Evolutionary conservation across 2,329 filamentous ascomycete species (phyloP).

Genomic region (Aspergillus sp.): DNA sequence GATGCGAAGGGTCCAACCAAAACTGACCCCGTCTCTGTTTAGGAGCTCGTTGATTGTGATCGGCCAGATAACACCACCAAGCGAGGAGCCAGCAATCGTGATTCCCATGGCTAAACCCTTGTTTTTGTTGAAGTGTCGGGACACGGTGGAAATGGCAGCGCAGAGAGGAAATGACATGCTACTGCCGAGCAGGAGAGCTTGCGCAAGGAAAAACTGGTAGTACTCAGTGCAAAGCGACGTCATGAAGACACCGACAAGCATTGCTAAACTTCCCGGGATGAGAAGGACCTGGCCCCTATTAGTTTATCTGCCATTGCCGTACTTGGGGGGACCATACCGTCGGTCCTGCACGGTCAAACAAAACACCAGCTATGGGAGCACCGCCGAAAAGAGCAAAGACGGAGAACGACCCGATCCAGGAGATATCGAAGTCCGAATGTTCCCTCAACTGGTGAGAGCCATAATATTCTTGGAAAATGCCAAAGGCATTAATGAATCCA

Average conservation of each 20-base stretch:
- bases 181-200: constrained; percentile 25
- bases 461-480: constrained; percentile 29
- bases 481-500: constrained; percentile 31
- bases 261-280: constrained; percentile 17
- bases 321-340: constrained; percentile 9
- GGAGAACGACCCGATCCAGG: constrained; percentile 25
- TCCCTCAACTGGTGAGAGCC: constrained; percentile 13
- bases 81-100: constrained; percentile 22
- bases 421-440: constrained; percentile 20
- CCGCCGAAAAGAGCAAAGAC: constrained; percentile 25
- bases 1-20: constrained; percentile 31
- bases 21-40: constrained; percentile 16
- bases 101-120: constrained; percentile 25
- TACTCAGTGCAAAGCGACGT: constrained; percentile 26
- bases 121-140: constrained; percentile 20
- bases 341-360: constrained; percentile 25
- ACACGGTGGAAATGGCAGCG: constrained; percentile 22
- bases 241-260: constrained; percentile 28
- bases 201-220: constrained; percentile 32
- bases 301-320: background rate
- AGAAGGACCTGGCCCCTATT: constrained; percentile 16
- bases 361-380: constrained; percentile 17
- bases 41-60: constrained; percentile 23
- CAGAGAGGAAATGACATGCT: constrained; percentile 21
- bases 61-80: constrained; percentile 29